A percentile compares a stretch with the other conserved stretches of the same genome.
These are phyloP conservation scores for Penicillium canariense DNA, from an alignment of 495 filamentous ascomycete species.

Conservation along the genomic window DNA sequence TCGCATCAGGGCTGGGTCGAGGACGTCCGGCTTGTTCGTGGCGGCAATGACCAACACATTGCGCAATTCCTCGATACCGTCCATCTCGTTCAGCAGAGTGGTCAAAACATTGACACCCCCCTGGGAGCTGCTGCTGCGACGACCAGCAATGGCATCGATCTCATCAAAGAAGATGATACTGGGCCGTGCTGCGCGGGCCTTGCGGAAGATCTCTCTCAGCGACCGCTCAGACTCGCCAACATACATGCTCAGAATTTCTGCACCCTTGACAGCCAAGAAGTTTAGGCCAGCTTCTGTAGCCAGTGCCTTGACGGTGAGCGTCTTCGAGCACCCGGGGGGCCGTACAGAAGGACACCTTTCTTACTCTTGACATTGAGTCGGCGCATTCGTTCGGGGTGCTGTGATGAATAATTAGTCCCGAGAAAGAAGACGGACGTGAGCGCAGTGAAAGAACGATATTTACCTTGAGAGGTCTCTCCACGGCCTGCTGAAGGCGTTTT, in stretches of 20 bases:
- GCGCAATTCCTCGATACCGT: conserved; percentile 82
- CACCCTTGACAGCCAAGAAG: conserved; percentile 95
- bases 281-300: conserved; percentile 90
- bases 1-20: conserved; percentile 85
- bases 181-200: conserved; percentile 80
- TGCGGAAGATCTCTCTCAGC: conserved; percentile 82
- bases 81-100: conserved; percentile 92
- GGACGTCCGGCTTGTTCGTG: conserved; percentile 82
- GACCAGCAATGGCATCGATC: conserved; percentile 88
- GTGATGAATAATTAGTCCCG: conserved; percentile 7
- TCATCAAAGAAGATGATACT: conserved; percentile 99
- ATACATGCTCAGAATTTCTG: conserved; percentile 95
- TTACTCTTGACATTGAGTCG: conserved; percentile 62
- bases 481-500: conserved; percentile 58
- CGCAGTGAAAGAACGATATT: not conserved
- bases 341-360: conserved; percentile 88
- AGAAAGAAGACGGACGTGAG: not conserved
- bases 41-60: conserved; percentile 90
- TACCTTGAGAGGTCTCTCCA: conserved; percentile 66
- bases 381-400: conserved; percentile 60
- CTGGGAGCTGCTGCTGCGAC: conserved; percentile 54
- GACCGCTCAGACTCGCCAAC: conserved; percentile 93
- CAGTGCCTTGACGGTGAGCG: conserved; percentile 86
- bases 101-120: conserved; percentile 79
- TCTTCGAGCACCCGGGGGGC: conserved; percentile 97